These are phyloP conservation scores for Aspergillus ibericus DNA, from an alignment of 2,329 filamentous ascomycete species.

Conservation along the genomic window DNA sequence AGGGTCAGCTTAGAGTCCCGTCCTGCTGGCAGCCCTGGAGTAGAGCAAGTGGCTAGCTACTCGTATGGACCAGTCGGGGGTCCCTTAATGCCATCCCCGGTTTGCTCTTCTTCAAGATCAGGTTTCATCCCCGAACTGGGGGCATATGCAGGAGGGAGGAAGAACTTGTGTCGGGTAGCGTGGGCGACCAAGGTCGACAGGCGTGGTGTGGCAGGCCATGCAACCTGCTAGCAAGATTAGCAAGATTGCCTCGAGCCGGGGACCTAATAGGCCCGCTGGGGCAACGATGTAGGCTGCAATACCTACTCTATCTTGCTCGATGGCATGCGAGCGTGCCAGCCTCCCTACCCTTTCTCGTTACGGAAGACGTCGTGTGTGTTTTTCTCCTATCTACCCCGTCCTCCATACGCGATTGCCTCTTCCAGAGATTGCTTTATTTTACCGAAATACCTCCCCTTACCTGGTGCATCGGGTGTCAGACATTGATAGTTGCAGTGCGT, in stretches of 20 bases:
- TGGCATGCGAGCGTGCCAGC: not conserved
- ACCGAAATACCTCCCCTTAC: conserved; percentile 9
- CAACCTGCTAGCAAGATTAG: not conserved
- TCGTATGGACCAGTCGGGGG: not conserved
- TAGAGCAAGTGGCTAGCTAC: not conserved
- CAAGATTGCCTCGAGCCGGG: not conserved
- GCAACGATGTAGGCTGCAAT: not conserved
- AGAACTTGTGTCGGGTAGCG: not conserved
- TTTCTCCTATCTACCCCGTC: not conserved
- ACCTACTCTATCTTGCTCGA: not conserved
- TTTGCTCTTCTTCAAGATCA: not conserved
- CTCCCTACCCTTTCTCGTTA: not conserved
- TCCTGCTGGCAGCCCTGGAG: not conserved
- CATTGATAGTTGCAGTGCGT: conserved; percentile 4
- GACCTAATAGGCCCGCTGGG: not conserved
- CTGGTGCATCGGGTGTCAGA: conserved; percentile 18
- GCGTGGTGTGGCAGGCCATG: not conserved
- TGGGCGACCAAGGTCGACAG: not conserved
- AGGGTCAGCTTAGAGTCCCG: not conserved
- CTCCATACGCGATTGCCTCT: not conserved
- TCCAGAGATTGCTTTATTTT: not conserved
- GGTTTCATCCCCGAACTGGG: not conserved
- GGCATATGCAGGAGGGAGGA: not conserved
- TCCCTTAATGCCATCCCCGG: not conserved
- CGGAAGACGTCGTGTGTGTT: not conserved